Evolutionary conservation across 2,329 filamentous ascomycete genomes (phyloP).

Genomic region (Pseudomassariella vexata): DNA sequence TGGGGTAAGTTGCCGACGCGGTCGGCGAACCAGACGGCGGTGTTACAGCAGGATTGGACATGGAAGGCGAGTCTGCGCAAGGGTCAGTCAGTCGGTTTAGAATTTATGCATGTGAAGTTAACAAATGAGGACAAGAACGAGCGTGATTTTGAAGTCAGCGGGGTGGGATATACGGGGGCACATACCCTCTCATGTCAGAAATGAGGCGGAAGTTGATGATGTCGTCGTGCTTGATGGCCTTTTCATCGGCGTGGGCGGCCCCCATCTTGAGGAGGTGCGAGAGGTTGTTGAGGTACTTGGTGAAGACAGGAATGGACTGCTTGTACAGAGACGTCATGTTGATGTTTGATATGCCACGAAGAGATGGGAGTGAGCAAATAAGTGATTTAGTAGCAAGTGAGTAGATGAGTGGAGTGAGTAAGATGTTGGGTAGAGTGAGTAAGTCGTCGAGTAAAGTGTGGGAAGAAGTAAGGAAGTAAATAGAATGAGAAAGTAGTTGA

Average conservation of each 20-base stretch:
- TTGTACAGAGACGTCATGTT: conserved; percentile 10
- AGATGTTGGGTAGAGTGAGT: too few relatives aligned
- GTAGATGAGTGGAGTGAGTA: too few relatives aligned
- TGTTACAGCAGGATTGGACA: conserved; percentile 11
- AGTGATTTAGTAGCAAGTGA: too few relatives aligned
- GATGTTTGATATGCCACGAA: background rate
- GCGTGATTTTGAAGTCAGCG: background rate
- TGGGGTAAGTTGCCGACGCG: conserved; percentile 8
- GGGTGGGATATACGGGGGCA: background rate
- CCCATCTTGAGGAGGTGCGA: conserved; percentile 8
- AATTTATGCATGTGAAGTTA: background rate
- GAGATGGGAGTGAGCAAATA: too few relatives aligned
- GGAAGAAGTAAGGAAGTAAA: too few relatives aligned
- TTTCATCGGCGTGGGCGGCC: conserved; percentile 8
- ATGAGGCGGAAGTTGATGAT: conserved; percentile 9
- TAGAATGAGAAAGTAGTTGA: too few relatives aligned
- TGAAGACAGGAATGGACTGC: conserved; percentile 11
- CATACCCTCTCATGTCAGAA: conserved; percentile 9
- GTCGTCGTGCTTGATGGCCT: conserved; percentile 8
- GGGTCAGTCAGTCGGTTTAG: background rate
- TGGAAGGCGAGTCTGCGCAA: conserved; percentile 8
- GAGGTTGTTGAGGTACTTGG: conserved; percentile 10
- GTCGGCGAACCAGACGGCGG: conserved; percentile 10
- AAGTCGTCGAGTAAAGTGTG: too few relatives aligned
- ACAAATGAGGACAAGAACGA: background rate